These are phyloP conservation scores for Lentinula sp. DNA, from an alignment of 768 basidiomycete genomes.

Conservation along the genomic window DNA sequence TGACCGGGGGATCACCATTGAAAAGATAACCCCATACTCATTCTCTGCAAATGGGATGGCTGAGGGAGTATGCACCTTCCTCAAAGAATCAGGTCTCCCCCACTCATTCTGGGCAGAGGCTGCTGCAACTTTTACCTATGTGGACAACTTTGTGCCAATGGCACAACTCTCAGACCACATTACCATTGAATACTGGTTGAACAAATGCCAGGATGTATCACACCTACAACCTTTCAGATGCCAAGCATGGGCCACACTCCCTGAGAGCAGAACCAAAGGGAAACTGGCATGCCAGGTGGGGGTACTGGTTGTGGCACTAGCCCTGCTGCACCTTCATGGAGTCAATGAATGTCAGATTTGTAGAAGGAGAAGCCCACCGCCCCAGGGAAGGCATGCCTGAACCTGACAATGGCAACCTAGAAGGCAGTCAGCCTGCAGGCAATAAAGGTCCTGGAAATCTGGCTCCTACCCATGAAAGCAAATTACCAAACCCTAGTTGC, in stretches of 20 bases:
- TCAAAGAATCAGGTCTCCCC: neutral
- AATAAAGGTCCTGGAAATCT: neutral
- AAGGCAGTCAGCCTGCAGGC: too few species aligned
- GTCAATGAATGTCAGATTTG: neutral
- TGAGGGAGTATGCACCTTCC: slow-evolving; percentile 9
- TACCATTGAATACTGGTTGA: neutral
- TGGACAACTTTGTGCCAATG: neutral
- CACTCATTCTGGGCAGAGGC: neutral
- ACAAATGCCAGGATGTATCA: neutral
- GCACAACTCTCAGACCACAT: neutral
- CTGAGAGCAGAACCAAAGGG: neutral
- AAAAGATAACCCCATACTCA: slow-evolving; percentile 16
- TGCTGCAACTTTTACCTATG: neutral
- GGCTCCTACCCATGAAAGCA: neutral
- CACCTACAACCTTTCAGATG: neutral
- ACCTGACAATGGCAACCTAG: too few species aligned
- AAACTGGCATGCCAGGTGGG: neutral
- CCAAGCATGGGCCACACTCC: neutral
- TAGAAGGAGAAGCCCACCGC: neutral
- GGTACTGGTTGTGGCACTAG: neutral
- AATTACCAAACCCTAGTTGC: neutral
- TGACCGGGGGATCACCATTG: slow-evolving; percentile 15
- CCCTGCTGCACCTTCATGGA: neutral
- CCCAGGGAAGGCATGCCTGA: too few species aligned
- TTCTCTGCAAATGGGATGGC: slow-evolving; percentile 21